Percentiles rank a stretch among this genome's conserved stretches.
phyloP scores from a whole-genome alignment of 2,329 filamentous ascomycete genomes.

The Sporothrix pallida region DNA sequence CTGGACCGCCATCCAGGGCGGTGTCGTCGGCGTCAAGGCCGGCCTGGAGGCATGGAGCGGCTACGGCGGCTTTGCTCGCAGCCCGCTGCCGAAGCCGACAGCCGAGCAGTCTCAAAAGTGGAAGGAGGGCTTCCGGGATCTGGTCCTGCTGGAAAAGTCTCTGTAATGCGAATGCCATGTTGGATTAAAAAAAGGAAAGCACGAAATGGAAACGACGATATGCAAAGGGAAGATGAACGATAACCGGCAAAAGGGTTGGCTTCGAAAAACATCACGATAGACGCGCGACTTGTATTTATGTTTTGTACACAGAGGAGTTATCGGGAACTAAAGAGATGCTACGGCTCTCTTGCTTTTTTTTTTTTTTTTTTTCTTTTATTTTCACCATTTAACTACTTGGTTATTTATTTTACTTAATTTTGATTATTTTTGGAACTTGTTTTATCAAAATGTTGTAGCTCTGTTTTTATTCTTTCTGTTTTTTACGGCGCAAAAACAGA shows the following conservation, averaged over 20 bases:
- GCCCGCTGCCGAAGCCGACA: constrained; percentile 58
- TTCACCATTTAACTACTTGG: neutral
- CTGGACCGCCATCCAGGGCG: constrained; percentile 74
- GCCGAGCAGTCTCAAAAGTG: constrained; percentile 55
- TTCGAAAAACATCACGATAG: constrained; percentile 19
- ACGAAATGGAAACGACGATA: neutral
- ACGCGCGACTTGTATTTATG: neutral
- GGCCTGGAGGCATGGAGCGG: constrained; percentile 69
- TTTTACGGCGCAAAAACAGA: too few species aligned
- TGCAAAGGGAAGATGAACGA: too few species aligned
- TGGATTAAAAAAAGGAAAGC: neutral
- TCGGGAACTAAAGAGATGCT: constrained; percentile 6
- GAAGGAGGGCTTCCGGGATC: constrained; percentile 62
- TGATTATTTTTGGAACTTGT: neutral
- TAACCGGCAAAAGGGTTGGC: neutral
- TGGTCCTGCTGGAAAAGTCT: constrained; percentile 59
- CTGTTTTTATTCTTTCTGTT: neutral
- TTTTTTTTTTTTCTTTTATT: neutral
- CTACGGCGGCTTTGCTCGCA: constrained; percentile 63
- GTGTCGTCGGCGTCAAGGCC: constrained; percentile 74
- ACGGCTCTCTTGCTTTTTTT: constrained; percentile 18
- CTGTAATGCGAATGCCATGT: constrained; percentile 43
- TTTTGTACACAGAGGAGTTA: constrained; percentile 14
- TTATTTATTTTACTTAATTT: neutral
- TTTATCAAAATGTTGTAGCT: neutral